These are phyloP conservation scores for Calocybe gangraenosa DNA, from an alignment of 768 basidiomycete species.

Conservation along the genomic window DNA sequence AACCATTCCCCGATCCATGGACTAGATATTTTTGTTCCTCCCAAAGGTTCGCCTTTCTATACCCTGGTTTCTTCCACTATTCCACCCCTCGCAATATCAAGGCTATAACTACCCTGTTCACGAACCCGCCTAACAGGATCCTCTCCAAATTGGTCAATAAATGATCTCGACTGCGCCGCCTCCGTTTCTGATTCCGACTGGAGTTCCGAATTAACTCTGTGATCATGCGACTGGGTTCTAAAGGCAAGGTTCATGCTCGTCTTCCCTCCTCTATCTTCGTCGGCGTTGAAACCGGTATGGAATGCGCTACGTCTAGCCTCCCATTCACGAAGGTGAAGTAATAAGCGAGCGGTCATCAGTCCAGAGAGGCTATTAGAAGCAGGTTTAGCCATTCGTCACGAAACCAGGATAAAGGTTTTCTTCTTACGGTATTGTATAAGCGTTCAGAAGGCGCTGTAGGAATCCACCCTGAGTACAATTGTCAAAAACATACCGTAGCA, in stretches of 20 bases:
- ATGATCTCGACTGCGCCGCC: not conserved
- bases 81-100: not conserved
- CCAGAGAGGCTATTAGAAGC: slow-evolving; percentile 10
- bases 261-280: not conserved
- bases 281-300: not conserved
- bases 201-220: not conserved
- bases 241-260: slow-evolving; percentile 8
- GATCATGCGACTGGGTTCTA: not conserved
- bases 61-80: slow-evolving; percentile 2
- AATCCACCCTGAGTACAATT: slow-evolving; percentile 19
- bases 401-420: too few relatives aligned
- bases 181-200: not conserved
- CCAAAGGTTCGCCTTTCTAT: not conserved
- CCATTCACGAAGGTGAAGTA: slow-evolving; percentile 14
- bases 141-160: slow-evolving; percentile 14
- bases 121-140: slow-evolving; percentile 11
- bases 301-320: slow-evolving; percentile 10
- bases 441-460: slow-evolving; percentile 24
- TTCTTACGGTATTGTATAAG: slow-evolving; percentile 22
- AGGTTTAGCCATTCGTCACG: not conserved
- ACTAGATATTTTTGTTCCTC: too few relatives aligned
- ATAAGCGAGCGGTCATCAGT: slow-evolving; percentile 15
- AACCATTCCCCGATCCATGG: too few relatives aligned
- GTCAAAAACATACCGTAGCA: not conserved
- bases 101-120: not conserved